Conservation (phyloP, 1,284 basidiomycete species). For the Apiotrichum gracile region DNA sequence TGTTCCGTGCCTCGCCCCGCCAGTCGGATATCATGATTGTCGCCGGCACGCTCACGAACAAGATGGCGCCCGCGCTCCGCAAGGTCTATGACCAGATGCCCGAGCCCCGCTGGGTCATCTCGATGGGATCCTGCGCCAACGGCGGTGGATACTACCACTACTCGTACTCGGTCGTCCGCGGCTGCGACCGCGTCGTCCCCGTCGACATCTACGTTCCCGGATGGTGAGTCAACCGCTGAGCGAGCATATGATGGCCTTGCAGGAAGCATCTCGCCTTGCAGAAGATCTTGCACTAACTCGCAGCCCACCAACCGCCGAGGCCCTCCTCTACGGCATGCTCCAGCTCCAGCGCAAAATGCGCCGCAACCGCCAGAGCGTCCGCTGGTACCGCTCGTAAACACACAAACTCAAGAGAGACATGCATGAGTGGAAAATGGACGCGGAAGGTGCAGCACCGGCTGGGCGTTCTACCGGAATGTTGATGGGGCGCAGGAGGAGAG, state of each 20-base stretch:
- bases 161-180: conserved; percentile 96
- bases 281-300: no score
- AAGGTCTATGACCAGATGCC: conserved; percentile 98
- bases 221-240: conserved; percentile 59
- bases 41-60: conserved; percentile 97
- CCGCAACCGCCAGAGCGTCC: conserved; percentile 76
- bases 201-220: conserved; percentile 97
- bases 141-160: conserved; percentile 97
- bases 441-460: no score
- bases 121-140: conserved; percentile 99
- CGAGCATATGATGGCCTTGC: not conserved
- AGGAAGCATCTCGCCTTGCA: not conserved
- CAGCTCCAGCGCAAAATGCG: conserved; percentile 98
- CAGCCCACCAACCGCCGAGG: conserved; percentile 72
- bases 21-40: conserved; percentile 99
- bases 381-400: conserved; percentile 64
- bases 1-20: conserved; percentile 96
- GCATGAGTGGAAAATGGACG: conserved; percentile 4
- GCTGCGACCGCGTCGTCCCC: conserved; percentile 98
- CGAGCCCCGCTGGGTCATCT: conserved; percentile 95
- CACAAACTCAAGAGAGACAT: conserved; percentile 2
- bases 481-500: no score
- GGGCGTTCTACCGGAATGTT: no score
- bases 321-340: conserved; percentile 86
- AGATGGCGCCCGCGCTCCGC: conserved; percentile 96